Base-by-base conservation (phyloP, 805 yeast genomes). In the Kodamaea leandrae region DNA sequence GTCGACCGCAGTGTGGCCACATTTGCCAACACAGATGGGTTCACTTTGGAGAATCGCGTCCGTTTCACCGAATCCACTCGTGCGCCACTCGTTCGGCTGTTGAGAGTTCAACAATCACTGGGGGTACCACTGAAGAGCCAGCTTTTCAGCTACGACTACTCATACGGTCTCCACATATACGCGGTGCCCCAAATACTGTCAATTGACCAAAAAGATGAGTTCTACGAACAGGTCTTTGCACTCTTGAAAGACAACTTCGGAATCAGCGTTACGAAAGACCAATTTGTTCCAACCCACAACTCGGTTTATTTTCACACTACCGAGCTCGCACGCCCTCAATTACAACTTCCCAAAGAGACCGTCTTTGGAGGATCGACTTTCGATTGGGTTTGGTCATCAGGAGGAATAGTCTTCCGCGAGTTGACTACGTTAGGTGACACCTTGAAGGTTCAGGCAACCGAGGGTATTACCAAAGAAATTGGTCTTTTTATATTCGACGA, bases 401-500 rank as follows among this genome's bases (percentile, higher is more conserved):
- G 20, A n/a, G 21, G 16, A 6, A 21, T 12, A 4, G 10, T 25
- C 6, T 23, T 32, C 5, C 16, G 20, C 7, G 34, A 28, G 8
- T 39, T 39, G 34, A 21, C 32, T 10, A 39, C 43, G 3, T 23
- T 27, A 16, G 30, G 20, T n/a, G 32, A 25, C 9, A 26, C 39
- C 28, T 4, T 39, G 4, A 18, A 8, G 9, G 36, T 45, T 17
- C 13, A 18, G 6, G 21, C 15, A n/a, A 26, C 45, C 15, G 27
- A 42, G 12, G 28, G 15, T 6, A 26, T 40, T 12, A 24, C 47
- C 30, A 59, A 58, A 20, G 74, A 70, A 44, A 46, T 67, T 6
- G 75, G 74, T 1, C 47, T 70, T 9, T 70, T 70, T 46, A 40
- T 57, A 19, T 32, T 58, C 4, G 66, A 65, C 36, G 48, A 51